Percentiles rank a stretch among this genome's conserved stretches.
These are phyloP conservation scores for Lactuca saligna DNA, from an alignment of 129 eudicot genomes.

Conservation along the genomic window DNA sequence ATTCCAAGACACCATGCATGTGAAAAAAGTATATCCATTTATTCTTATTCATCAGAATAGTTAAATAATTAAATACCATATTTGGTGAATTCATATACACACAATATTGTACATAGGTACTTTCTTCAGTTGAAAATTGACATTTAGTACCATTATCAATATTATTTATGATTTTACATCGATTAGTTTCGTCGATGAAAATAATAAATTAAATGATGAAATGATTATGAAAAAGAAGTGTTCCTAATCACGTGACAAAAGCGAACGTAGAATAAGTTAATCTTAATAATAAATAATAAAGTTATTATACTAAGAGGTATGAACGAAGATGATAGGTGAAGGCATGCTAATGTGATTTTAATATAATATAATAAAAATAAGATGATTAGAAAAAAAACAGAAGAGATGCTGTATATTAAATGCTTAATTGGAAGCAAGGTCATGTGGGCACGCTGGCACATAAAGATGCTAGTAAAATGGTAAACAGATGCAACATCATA, in stretches of 20 bases:
- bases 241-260: constrained; percentile 30
- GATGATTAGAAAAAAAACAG: constrained; percentile 15
- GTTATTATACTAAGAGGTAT: constrained; percentile 9
- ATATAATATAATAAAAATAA: neutral
- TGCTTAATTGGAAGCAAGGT: constrained; percentile 35
- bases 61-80: neutral
- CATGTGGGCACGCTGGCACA: constrained; percentile 57
- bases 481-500: constrained; percentile 29
- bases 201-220: neutral
- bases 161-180: neutral
- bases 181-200: neutral
- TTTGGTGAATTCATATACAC: neutral
- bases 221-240: constrained; percentile 7
- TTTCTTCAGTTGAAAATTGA: neutral
- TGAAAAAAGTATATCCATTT: neutral
- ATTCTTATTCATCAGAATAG: constrained; percentile 14
- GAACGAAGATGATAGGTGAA: constrained; percentile 10
- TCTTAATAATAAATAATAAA: constrained; percentile 14
- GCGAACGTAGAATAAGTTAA: constrained; percentile 20
- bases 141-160: neutral
- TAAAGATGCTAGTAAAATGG: constrained; percentile 36
- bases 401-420: constrained; percentile 31
- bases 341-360: constrained; percentile 18
- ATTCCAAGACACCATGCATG: constrained; percentile 11
- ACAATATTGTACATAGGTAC: neutral